Percentiles rank a stretch among this genome's conserved stretches.
Conservation (phyloP, 345 rosid genomes). For the Boechera stricta region DNA sequence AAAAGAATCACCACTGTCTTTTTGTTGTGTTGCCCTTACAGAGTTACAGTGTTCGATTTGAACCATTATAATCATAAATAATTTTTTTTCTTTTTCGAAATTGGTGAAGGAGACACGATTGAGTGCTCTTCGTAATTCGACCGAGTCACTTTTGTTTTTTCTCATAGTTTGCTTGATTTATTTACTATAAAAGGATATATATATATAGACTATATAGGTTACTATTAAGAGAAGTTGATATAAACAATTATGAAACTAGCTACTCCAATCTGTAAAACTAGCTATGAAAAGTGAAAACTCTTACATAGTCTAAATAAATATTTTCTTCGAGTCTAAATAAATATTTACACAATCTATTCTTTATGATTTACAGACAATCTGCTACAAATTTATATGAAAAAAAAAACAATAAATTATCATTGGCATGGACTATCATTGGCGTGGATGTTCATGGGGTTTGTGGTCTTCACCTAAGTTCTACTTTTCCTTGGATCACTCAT, state of each 20-base stretch:
- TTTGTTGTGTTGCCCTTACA: conserved; percentile 28
- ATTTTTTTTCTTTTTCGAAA: neutral
- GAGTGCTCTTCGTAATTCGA: conserved; percentile 14
- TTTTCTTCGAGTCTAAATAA: no score
- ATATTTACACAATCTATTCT: no score
- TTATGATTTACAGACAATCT: no score
- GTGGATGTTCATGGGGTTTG: no score
- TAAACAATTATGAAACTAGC: neutral
- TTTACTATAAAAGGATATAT: no score
- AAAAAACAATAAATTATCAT: no score
- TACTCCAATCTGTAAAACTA: neutral
- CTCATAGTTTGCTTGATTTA: neutral
- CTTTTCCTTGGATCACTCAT: no score
- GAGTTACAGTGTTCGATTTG: conserved; percentile 20
- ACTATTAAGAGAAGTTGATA: neutral
- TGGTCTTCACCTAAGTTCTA: no score
- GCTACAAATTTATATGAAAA: no score
- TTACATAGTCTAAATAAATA: no score
- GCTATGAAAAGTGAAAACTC: no score
- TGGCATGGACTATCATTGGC: no score
- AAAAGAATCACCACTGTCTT: conserved; percentile 22
- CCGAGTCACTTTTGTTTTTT: neutral
- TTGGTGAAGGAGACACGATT: conserved; percentile 23
- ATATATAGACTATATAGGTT: neutral
- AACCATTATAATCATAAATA: conserved; percentile 17